phyloP scores from a whole-genome alignment of 1,139 yeast genomes.

The Hanseniaspora sp. region DNA sequence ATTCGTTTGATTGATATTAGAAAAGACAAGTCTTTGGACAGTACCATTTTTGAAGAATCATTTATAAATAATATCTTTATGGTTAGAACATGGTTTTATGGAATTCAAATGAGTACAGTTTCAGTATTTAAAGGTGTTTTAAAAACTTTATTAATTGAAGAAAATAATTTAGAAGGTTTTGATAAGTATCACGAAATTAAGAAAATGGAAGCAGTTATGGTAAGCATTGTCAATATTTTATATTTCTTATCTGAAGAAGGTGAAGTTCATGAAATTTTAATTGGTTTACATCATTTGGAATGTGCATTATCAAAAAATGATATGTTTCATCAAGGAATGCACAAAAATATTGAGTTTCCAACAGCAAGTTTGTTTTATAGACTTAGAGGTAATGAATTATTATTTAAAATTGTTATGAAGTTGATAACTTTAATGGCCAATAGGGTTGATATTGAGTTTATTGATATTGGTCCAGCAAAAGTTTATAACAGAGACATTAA shows the following conservation, averaged over 20 bases:
- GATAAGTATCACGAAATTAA: background rate
- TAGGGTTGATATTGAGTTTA: background rate
- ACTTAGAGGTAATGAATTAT: background rate
- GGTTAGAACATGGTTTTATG: constrained; percentile 38
- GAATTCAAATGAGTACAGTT: constrained; percentile 41
- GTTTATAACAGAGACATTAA: background rate
- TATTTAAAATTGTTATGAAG: constrained; percentile 1
- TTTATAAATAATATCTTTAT: constrained; percentile 10
- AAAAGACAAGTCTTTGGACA: background rate
- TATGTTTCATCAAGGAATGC: constrained; percentile 3
- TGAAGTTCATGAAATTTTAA: background rate
- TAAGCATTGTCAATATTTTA: background rate
- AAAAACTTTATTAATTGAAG: constrained; percentile 18
- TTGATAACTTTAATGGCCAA: background rate
- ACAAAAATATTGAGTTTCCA: constrained; percentile 4
- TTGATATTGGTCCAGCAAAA: background rate
- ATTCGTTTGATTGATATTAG: constrained; percentile 15
- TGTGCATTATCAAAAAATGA: constrained; percentile 5
- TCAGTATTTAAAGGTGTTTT: constrained; percentile 29
- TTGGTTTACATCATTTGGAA: background rate
- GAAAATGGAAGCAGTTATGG: background rate
- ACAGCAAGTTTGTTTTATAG: constrained; percentile 1
- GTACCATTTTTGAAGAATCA: background rate
- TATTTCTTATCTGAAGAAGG: background rate
- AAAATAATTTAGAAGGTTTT: background rate